These are phyloP conservation scores for Aquilaria yunnanensis DNA, from an alignment of 345 rosid species.

Conservation along the genomic window DNA sequence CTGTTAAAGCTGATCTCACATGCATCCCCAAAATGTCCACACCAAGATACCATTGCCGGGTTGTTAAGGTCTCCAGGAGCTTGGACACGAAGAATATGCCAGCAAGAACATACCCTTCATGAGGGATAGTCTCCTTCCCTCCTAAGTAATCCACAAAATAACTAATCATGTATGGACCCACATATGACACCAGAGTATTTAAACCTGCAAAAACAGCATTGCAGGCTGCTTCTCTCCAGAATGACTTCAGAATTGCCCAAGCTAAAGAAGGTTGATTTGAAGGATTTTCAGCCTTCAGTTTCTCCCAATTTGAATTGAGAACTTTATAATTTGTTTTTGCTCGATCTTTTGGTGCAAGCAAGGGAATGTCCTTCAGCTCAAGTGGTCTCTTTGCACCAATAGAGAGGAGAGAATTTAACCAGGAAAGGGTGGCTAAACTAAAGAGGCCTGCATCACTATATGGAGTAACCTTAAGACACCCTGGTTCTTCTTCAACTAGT, in stretches of 20 bases:
- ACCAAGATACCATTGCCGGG: constrained; percentile 99
- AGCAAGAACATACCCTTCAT: constrained; percentile 94
- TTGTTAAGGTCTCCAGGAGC: constrained; percentile 88
- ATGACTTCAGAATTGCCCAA: constrained; percentile 79
- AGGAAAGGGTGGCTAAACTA: constrained; percentile 82
- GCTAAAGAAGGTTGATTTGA: constrained; percentile 85
- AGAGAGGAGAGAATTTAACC: constrained; percentile 94
- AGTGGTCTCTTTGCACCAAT: constrained; percentile 91
- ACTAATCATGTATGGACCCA: constrained; percentile 94
- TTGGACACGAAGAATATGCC: constrained; percentile 90
- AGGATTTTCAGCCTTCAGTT: constrained; percentile 60
- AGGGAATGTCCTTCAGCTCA: constrained; percentile 96
- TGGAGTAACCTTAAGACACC: constrained; percentile 80
- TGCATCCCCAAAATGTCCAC: constrained; percentile 99
- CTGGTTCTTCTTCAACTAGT: constrained; percentile 83
- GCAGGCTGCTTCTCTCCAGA: constrained; percentile 94
- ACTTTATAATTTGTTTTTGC: constrained; percentile 82
- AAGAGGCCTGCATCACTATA: constrained; percentile 68
- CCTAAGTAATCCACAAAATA: constrained; percentile 96
- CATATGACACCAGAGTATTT: constrained; percentile 89
- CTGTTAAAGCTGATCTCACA: constrained; percentile 95
- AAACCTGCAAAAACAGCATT: constrained; percentile 92
- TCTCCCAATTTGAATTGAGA: constrained; percentile 90
- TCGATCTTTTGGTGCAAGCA: constrained; percentile 82
- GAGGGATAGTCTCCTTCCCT: constrained; percentile 75